phyloP scores from a whole-genome alignment of 805 yeast genomes.

The Wickerhamomyces strasburgensis region DNA sequence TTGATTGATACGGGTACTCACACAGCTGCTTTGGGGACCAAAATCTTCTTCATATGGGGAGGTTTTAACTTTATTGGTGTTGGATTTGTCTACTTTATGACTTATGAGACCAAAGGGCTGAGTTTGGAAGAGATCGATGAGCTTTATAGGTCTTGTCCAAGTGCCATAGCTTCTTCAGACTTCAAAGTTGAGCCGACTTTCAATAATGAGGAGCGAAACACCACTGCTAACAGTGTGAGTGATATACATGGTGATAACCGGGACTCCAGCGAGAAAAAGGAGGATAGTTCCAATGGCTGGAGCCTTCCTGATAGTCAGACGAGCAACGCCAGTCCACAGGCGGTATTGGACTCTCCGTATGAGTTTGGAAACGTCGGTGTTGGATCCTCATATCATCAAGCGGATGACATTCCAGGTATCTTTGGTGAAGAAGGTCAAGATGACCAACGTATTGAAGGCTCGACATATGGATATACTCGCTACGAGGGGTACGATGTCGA shows the following conservation, averaged over 20 bases:
- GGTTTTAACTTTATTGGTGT: constrained; percentile 57
- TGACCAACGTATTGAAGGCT: background rate
- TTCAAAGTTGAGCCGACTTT: constrained; percentile 29
- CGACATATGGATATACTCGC: background rate
- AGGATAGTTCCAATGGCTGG: constrained; percentile 6
- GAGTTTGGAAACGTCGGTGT: no score
- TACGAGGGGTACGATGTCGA: constrained; percentile 19
- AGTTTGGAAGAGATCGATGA: constrained; percentile 80
- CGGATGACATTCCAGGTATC: no score
- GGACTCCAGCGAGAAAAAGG: constrained; percentile 1
- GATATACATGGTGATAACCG: background rate
- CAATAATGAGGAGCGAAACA: constrained; percentile 2
- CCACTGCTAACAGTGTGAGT: background rate
- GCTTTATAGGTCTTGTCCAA: constrained; percentile 56
- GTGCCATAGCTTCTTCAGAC: constrained; percentile 44
- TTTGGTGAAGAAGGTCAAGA: background rate
- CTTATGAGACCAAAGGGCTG: constrained; percentile 77
- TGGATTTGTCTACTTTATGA: constrained; percentile 57
- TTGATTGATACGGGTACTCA: constrained; percentile 63
- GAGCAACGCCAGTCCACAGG: background rate
- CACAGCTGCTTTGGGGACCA: constrained; percentile 65
- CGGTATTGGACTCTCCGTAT: background rate
- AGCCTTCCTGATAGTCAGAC: background rate
- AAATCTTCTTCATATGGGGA: constrained; percentile 80
- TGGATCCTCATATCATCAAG: no score